Percentiles rank a stretch among this genome's conserved stretches.
These are phyloP conservation scores for Nemania sp. DNA, from an alignment of 2,329 filamentous ascomycete species.

Conservation along the genomic window DNA sequence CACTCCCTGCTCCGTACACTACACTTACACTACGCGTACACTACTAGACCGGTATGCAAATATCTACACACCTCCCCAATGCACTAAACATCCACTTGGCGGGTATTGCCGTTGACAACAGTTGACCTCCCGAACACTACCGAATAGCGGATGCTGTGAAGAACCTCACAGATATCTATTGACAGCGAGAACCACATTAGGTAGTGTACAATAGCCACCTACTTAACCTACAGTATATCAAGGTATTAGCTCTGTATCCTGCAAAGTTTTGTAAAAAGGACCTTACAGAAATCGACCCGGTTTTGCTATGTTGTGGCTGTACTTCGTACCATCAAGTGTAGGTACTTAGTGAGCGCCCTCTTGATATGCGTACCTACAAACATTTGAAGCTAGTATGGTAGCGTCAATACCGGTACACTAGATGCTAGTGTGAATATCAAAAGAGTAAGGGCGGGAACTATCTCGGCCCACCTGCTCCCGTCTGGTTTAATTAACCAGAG, in stretches of 20 bases:
- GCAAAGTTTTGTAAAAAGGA: constrained; percentile 5
- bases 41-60: constrained; percentile 2
- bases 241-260: neutral
- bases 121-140: neutral
- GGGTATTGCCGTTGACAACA: constrained; percentile 5
- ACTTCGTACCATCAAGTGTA: no score
- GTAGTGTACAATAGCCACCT: no score
- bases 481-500: constrained; percentile 17
- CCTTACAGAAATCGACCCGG: constrained; percentile 13
- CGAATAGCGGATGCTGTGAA: neutral
- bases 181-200: no score
- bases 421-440: neutral
- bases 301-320: no score
- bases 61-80: no score
- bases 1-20: no score
- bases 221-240: no score
- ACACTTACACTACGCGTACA: neutral
- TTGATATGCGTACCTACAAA: no score
- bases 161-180: neutral
- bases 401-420: no score
- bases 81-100: constrained; percentile 3
- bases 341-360: no score
- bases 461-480: constrained; percentile 6
- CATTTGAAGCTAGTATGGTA: no score
- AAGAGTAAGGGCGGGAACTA: constrained; percentile 6